Base-by-base conservation (phyloP, 1,139 yeast species). In the Tardiomyces digboiensis region DNA sequence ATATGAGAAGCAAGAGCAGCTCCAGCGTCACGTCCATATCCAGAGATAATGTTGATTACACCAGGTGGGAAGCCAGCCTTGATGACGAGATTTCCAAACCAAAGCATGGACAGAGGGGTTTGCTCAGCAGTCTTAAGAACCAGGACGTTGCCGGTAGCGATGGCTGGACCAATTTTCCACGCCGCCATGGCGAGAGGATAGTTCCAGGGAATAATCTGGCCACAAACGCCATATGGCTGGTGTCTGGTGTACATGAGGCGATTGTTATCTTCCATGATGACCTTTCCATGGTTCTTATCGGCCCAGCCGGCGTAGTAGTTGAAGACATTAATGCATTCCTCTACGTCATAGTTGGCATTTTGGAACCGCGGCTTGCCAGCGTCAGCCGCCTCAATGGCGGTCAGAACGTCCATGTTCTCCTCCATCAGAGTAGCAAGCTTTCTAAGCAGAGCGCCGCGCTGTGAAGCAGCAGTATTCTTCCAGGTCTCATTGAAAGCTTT, bases 291-390 rank as follows among this genome's bases (percentile, higher is more conserved):
- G 13, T 16, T 16, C 68, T 87, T 87, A 65, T 83, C 94, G 40
- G 95, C 89, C 79, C 85, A 82, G 43, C 95, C 96, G 20, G 91
- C 95, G 62, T 76, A 75, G 72, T 82, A 69, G 69, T 81, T 72
- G 69, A 81, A 68, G 61, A 82, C 68, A 57, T 76, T 66, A 60
- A 82, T 58, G 62, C 80, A 68, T 66, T 76, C 66, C 60, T 72
- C 76, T 43, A 87, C 70, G 59, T 87, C 95, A 48, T 67, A 76
- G 44, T 66, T 56, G 10, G 81, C 75, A 55, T 77, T 77, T 45
- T 71, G 44, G 66, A 64, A 49, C 59, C 62, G 44, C 39, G 85
- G 82, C 60, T 81, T 81, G 40, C 88, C 88, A 14, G 81, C 68
- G 58, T 81, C 86, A 47, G 76, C 59, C 19, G 84, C 75, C 62